Base-by-base conservation (phyloP, 495 filamentous ascomycete genomes). In the Glutinoglossum americanum region DNA sequence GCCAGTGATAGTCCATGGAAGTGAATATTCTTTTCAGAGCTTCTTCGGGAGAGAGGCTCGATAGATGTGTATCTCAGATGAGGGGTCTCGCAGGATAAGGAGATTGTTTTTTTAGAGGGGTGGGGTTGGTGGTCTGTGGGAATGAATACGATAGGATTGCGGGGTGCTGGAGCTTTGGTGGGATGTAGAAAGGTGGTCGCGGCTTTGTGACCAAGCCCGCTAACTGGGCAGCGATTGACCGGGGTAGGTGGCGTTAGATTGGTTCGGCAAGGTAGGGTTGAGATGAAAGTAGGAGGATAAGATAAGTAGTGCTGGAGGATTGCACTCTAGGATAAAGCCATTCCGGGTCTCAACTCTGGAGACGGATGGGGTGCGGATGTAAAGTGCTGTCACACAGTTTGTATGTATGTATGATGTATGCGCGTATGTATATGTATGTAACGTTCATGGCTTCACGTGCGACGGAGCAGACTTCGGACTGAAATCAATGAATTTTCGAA, bases 1-100 rank as follows among this genome's bases (percentile, higher is more conserved):
- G 66, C 73, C 72, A 76, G 70, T 63, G 70, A 70, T 72, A 72
- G 73, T 80, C 78, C 80, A 82, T 82, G 67, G 30, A 80, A 79
- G 72, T 49, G n/a, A 23, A 15, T 49, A 9, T 49, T 27, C n/a
- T 23, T n/a, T 27, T 55, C 25, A 3, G 53, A 55, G 35, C 53
- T 55, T 33, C 53, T 55, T 55, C 26, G 7, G 35, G 53, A 55
- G 53, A 55, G 35, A 55, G 53, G 53, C 35, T n/a, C 53, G 35
- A 9, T 33, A 33, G 30, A 33, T 3, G 30, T 4, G 30, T 33
- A 23, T 55, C 9, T 27, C 6, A 23, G 27, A 25, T n/a, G 28
- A n/a, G 35, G 28, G 53, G n/a, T 55, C 35, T 25, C 19, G 26
- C 28, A 54, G 32, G 6, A 19, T 25, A 35, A 17, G 23, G 53